phyloP scores from a whole-genome alignment of 1,284 basidiomycete species.

The Erythrobasidium hasegawianum region DNA sequence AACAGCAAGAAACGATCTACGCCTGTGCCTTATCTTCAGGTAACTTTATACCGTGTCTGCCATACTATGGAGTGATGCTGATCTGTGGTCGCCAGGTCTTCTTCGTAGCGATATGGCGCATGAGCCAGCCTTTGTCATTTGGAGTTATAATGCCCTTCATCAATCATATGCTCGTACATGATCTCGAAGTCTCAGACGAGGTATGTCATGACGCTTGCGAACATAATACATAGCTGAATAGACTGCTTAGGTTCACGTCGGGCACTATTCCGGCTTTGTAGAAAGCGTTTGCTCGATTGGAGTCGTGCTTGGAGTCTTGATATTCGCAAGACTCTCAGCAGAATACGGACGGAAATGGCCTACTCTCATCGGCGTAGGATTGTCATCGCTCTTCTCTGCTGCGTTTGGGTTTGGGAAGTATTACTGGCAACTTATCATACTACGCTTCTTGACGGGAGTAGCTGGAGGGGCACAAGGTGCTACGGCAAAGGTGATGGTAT shows the following conservation, averaged over 20 bases:
- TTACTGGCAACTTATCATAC: neutral
- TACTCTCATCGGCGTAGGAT: neutral
- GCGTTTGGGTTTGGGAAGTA: conserved; percentile 2
- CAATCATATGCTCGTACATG: conserved; percentile 6
- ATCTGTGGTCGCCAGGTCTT: too few species aligned
- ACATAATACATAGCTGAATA: too few species aligned
- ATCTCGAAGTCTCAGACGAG: conserved; percentile 3
- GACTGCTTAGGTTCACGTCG: too few species aligned
- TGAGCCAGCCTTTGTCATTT: conserved; percentile 10
- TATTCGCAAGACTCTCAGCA: neutral
- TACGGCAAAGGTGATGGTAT: conserved; percentile 5
- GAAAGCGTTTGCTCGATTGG: conserved; percentile 1
- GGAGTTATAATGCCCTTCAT: neutral
- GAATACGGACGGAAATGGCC: conserved; percentile 7
- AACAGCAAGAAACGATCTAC: too few species aligned
- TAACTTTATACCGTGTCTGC: neutral
- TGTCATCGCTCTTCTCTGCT: neutral
- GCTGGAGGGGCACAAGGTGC: neutral
- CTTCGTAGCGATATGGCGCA: too few species aligned
- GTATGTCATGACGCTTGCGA: too few species aligned
- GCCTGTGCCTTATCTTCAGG: too few species aligned
- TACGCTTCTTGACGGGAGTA: conserved; percentile 2
- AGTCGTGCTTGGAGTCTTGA: neutral
- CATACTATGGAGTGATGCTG: too few species aligned
- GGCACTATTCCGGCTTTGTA: conserved; percentile 1